phyloP scores from a whole-genome alignment of 306 rosid genomes.

The Hippophae rhamnoides region DNA sequence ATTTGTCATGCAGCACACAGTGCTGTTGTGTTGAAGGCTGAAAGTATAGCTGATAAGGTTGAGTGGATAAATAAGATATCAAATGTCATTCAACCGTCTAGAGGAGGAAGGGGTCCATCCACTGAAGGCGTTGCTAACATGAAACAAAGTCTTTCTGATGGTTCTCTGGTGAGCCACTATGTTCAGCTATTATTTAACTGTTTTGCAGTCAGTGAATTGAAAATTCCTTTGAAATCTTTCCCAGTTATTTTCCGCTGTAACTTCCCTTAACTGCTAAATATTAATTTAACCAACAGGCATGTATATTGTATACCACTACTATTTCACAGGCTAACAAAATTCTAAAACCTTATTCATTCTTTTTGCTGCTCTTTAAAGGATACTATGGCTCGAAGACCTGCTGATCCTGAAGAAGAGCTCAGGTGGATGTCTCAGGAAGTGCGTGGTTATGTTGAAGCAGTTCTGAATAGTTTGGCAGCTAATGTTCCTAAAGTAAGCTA shows the following conservation, averaged over 20 bases:
- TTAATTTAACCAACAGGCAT: too few relatives aligned
- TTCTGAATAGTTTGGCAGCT: slow-evolving; percentile 80
- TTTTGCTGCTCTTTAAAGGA: slow-evolving; percentile 30
- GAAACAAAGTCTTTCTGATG: slow-evolving; percentile 53
- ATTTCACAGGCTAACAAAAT: too few relatives aligned
- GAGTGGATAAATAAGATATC: slow-evolving; percentile 49
- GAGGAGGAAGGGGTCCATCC: slow-evolving; percentile 29
- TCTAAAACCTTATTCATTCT: neutral
- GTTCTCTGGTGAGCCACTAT: slow-evolving; percentile 38
- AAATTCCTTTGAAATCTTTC: too few relatives aligned
- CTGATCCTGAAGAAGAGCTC: slow-evolving; percentile 62
- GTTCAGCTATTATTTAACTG: neutral
- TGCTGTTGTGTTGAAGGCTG: slow-evolving; percentile 46
- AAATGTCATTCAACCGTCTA: slow-evolving; percentile 26
- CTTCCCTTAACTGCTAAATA: too few relatives aligned
- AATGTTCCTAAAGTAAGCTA: slow-evolving; percentile 59
- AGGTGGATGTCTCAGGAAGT: slow-evolving; percentile 66
- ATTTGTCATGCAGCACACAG: slow-evolving; percentile 44
- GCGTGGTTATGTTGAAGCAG: slow-evolving; percentile 69
- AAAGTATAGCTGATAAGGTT: slow-evolving; percentile 42
- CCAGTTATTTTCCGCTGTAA: too few relatives aligned
- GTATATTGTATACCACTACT: too few relatives aligned
- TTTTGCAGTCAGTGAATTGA: too few relatives aligned
- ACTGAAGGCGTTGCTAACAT: slow-evolving; percentile 31
- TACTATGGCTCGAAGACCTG: slow-evolving; percentile 48